Percentiles rank a stretch among this genome's conserved stretches.
phyloP scores from a whole-genome alignment of 176 grass and related monocot species.

The Areca catechu region DNA sequence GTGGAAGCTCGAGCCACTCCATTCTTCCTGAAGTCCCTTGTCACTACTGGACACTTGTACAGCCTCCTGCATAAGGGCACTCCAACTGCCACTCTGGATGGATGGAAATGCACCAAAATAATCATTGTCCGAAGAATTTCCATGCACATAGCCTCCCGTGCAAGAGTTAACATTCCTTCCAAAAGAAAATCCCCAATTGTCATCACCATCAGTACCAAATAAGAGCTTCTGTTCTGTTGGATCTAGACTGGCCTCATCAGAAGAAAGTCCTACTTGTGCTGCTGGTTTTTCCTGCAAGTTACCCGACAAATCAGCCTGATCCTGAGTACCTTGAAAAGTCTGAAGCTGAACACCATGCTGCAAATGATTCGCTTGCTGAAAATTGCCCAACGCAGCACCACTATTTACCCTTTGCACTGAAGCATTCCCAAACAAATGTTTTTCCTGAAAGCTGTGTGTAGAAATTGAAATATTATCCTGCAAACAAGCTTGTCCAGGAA shows the following conservation, averaged over 20 bases:
- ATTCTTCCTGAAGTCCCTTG: slow-evolving; percentile 33
- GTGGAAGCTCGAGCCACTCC: slow-evolving; percentile 25
- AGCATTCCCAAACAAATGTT: neutral
- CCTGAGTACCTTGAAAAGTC: slow-evolving; percentile 18
- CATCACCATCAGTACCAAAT: slow-evolving; percentile 33
- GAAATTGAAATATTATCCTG: neutral
- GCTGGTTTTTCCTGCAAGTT: slow-evolving; percentile 15
- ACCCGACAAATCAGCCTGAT: slow-evolving; percentile 14
- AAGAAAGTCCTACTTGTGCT: neutral
- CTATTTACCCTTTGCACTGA: slow-evolving; percentile 4
- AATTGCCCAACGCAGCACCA: slow-evolving; percentile 7
- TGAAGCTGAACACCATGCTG: slow-evolving; percentile 21
- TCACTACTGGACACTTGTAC: slow-evolving; percentile 32
- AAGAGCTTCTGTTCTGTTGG: slow-evolving; percentile 40
- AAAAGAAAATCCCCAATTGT: slow-evolving; percentile 12
- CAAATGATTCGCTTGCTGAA: slow-evolving; percentile 17
- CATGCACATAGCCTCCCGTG: slow-evolving; percentile 15
- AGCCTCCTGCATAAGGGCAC: slow-evolving; percentile 49
- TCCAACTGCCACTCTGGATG: slow-evolving; percentile 39
- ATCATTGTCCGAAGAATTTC: slow-evolving; percentile 13
- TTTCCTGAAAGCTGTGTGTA: slow-evolving; percentile 3
- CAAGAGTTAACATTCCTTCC: slow-evolving; percentile 11
- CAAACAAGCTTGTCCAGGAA: slow-evolving; percentile 1
- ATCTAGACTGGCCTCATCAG: slow-evolving; percentile 26
- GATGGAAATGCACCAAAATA: slow-evolving; percentile 22